phyloP scores from a whole-genome alignment of 352 stramenopile genomes.

The Phytophthora citrophthora region DNA sequence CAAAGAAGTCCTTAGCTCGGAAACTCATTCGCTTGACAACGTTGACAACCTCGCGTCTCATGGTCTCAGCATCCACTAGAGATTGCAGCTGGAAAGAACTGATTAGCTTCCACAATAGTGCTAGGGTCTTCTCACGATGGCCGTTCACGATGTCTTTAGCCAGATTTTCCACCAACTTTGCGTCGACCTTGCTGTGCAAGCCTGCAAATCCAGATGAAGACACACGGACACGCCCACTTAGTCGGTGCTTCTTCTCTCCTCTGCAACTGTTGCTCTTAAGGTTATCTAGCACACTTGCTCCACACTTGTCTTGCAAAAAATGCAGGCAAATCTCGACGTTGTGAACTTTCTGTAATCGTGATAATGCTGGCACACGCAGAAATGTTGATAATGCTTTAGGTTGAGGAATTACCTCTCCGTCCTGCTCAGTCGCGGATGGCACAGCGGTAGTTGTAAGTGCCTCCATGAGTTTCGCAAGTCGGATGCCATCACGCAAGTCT shows the following conservation, averaged over 20 bases:
- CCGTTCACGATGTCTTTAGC: constrained; percentile 96
- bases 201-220: constrained; percentile 55
- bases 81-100: constrained; percentile 90
- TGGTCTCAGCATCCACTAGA: constrained; percentile 76
- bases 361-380: constrained; percentile 94
- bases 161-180: constrained; percentile 62
- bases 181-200: constrained; percentile 58
- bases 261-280: constrained; percentile 41
- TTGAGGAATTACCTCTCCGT: constrained; percentile 6
- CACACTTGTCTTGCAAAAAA: constrained; percentile 81
- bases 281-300: constrained; percentile 55
- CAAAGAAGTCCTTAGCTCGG: constrained; percentile 66
- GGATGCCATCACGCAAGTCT: constrained; percentile 97
- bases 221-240: constrained; percentile 34
- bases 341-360: constrained; percentile 96
- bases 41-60: constrained; percentile 83
- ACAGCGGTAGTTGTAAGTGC: constrained; percentile 69
- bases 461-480: constrained; percentile 94
- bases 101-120: constrained; percentile 95
- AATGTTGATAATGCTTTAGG: constrained; percentile 65
- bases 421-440: background rate
- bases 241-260: constrained; percentile 14
- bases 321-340: constrained; percentile 95
- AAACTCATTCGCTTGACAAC: constrained; percentile 79
- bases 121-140: constrained; percentile 94